A percentile compares a stretch with the other conserved stretches of the same genome.
phyloP scores from a whole-genome alignment of 768 basidiomycete genomes.

The Lactifluus volemus region DNA sequence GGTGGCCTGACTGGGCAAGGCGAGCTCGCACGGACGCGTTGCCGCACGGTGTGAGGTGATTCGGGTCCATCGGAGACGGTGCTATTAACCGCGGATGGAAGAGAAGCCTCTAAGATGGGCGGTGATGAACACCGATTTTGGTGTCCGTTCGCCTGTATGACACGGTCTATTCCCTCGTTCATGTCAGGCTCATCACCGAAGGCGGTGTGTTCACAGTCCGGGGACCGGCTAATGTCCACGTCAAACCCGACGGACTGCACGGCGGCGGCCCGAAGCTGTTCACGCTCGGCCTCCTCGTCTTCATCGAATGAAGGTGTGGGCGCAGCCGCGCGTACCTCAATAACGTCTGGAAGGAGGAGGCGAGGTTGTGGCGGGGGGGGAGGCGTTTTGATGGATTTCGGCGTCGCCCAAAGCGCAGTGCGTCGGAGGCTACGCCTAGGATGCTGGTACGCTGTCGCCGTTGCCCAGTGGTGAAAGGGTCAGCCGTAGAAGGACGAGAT shows the following conservation, averaged over 20 bases:
- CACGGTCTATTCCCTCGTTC: constrained; percentile 16
- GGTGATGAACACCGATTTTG: neutral
- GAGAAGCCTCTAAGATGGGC: neutral
- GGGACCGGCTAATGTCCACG: constrained; percentile 38
- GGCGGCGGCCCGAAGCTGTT: constrained; percentile 65
- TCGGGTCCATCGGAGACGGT: neutral
- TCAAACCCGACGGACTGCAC: constrained; percentile 68
- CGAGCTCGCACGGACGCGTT: neutral
- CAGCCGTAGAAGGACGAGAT: constrained; percentile 11
- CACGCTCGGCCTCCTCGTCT: constrained; percentile 62
- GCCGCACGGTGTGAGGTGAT: constrained; percentile 6
- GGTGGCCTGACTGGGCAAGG: neutral
- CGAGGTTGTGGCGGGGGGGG: constrained; percentile 27
- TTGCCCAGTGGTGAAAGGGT: neutral
- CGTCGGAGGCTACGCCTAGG: constrained; percentile 23
- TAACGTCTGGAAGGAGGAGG: constrained; percentile 55
- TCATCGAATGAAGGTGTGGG: constrained; percentile 26
- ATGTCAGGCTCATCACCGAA: constrained; percentile 35
- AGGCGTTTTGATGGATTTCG: constrained; percentile 20
- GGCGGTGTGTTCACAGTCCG: constrained; percentile 25
- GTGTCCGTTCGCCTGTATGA: neutral
- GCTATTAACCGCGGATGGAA: neutral
- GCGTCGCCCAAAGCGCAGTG: constrained; percentile 18
- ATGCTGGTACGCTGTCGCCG: constrained; percentile 21
- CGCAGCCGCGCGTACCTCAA: constrained; percentile 43